Evolutionary conservation across 1,139 yeast species (phyloP).

Genomic region (Suhomyces taliae): DNA sequence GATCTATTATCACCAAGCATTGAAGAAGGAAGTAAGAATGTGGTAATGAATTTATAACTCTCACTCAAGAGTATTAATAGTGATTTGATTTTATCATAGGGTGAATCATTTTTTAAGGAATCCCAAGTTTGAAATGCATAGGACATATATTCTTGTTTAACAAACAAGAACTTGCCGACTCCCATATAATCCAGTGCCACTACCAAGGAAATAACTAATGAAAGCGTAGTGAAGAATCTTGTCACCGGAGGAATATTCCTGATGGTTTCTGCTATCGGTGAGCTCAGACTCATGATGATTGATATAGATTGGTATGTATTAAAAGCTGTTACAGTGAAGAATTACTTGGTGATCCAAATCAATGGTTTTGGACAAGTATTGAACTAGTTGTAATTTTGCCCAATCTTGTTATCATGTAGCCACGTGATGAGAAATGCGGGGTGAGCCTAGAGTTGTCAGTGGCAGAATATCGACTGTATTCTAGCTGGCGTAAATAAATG

Average conservation of each 20-base stretch:
- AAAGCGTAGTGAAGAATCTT: slow-evolving; percentile 41
- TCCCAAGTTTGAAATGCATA: too few relatives aligned
- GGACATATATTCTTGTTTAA: background rate
- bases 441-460: too few relatives aligned
- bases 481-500: too few relatives aligned
- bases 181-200: background rate
- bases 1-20: slow-evolving; percentile 25
- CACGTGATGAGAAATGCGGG: too few relatives aligned
- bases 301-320: too few relatives aligned
- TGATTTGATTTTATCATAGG: slow-evolving; percentile 6
- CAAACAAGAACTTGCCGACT: background rate
- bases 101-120: slow-evolving; percentile 5
- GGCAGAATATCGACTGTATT: too few relatives aligned
- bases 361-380: too few relatives aligned
- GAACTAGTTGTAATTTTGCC: too few relatives aligned
- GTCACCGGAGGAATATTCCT: slow-evolving; percentile 48
- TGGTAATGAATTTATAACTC: slow-evolving; percentile 48
- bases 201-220: slow-evolving; percentile 30
- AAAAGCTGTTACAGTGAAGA: too few relatives aligned
- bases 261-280: slow-evolving; percentile 28
- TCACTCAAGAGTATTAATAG: slow-evolving; percentile 23
- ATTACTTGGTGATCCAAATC: too few relatives aligned
- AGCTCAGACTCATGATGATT: background rate
- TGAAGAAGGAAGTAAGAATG: slow-evolving; percentile 47
- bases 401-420: too few relatives aligned